Evolutionary conservation across 2,329 filamentous ascomycete species (phyloP).

Genomic region (Alternaria brassicae): DNA sequence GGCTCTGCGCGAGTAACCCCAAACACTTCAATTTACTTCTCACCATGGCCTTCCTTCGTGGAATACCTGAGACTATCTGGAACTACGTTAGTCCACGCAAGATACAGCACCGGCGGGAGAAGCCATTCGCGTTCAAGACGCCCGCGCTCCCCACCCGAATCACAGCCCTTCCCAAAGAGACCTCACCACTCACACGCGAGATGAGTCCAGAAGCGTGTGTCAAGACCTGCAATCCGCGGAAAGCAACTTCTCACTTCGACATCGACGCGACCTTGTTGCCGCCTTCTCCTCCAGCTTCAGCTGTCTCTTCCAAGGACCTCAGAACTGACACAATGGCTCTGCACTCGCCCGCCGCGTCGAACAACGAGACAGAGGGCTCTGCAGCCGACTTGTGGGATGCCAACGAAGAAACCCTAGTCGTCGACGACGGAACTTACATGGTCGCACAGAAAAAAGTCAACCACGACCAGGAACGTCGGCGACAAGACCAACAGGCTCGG

Average conservation of each 20-base stretch:
- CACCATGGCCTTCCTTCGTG: slow-evolving; percentile 42
- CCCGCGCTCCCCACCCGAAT: slow-evolving; percentile 29
- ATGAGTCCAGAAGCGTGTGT: slow-evolving; percentile 46
- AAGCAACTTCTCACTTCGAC: slow-evolving; percentile 30
- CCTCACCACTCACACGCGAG: slow-evolving; percentile 20
- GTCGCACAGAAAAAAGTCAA: slow-evolving; percentile 33
- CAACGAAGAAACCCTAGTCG: slow-evolving; percentile 47
- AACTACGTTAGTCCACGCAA: slow-evolving; percentile 54
- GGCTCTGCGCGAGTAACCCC: background rate
- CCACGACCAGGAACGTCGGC: slow-evolving; percentile 30
- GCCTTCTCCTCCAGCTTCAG: slow-evolving; percentile 43
- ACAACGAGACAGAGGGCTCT: slow-evolving; percentile 13
- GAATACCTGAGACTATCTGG: slow-evolving; percentile 51
- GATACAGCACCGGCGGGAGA: slow-evolving; percentile 45
- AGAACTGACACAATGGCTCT: slow-evolving; percentile 43
- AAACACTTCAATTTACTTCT: background rate
- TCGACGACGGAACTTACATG: slow-evolving; percentile 43
- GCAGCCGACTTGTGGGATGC: slow-evolving; percentile 41
- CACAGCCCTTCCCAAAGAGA: slow-evolving; percentile 6
- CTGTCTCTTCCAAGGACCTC: slow-evolving; percentile 28
- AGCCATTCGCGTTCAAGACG: slow-evolving; percentile 51
- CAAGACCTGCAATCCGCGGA: slow-evolving; percentile 31
- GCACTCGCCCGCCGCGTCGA: slow-evolving; percentile 13
- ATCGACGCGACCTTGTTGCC: slow-evolving; percentile 36
- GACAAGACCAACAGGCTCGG: slow-evolving; percentile 35